Evolutionary conservation across 1,139 yeast genomes (phyloP), one percentile per base, ranked within the genome.

Genomic region (Taphrina confusa): DNA sequence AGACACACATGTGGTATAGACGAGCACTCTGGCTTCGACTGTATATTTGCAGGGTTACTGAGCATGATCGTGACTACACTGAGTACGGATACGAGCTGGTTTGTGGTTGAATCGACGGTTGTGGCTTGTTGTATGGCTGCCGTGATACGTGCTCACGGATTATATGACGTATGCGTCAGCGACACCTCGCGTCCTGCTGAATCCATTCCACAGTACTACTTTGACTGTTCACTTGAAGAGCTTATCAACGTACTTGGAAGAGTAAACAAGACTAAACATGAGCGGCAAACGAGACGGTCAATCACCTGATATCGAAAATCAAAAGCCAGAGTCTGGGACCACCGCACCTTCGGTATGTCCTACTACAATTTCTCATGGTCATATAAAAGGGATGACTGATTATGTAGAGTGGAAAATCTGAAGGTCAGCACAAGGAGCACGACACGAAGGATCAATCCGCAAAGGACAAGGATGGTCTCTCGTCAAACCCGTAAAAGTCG

Each of bases 271-370:
- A 18, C 6, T n/a, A 9, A 47, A 20, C 25, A 47, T 47, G 52
- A 47, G 52, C 52, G 52, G 52, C 12, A 47, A 47, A 22, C 18
- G 52, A 47, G 52, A 47, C 52, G 52, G 52, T 33, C 52, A 47
- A 47, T 47, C 52, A 33, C 52, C 52, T n/a, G 36, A 27, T 20
- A 40, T 30, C 4, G 52, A 3, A 12, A 42, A 47, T 42, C 52
- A 47, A 42, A 47, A 47, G 20, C 40, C 52, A 3, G 30, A 34
- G 20, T 33, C 39, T 2, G 52, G 52, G 31, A 33, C 52, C 28
- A 12, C 39, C 2, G 52, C 52, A 31, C 52, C 52, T 14, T 47
- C 52, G 39, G 52, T 47, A 14, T 12, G 52, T 40, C 46, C 8
- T 6, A 6, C 16, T 9, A 30, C n/a, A n/a, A n/a, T n/a, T n/a